These are phyloP conservation scores for Gracilaria gracilis DNA, from an alignment of 23 red algal species.

Conservation along the genomic window DNA sequence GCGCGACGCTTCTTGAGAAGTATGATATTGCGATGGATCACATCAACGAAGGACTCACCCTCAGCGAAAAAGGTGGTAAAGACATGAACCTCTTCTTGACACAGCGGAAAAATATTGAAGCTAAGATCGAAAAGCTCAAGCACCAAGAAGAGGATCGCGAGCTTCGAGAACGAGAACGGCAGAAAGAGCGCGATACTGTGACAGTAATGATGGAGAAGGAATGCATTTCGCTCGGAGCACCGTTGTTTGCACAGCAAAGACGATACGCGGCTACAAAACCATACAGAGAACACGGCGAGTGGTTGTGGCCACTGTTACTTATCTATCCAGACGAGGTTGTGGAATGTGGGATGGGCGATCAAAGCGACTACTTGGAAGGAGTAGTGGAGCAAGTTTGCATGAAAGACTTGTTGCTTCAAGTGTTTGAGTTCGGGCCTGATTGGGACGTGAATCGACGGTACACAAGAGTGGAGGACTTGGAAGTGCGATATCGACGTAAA, in stretches of 20 bases:
- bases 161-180: slow-evolving; percentile 11
- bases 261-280: slow-evolving; percentile 45
- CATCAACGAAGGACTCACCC: slow-evolving; percentile 28
- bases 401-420: slow-evolving; percentile 22
- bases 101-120: slow-evolving; percentile 14
- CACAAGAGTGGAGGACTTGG: slow-evolving; percentile 16
- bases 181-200: slow-evolving; percentile 30
- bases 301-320: slow-evolving; percentile 51
- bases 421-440: slow-evolving; percentile 41
- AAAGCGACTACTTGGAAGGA: slow-evolving; percentile 63
- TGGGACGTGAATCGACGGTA: slow-evolving; percentile 65
- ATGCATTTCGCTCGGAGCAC: slow-evolving; percentile 11
- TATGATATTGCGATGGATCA: slow-evolving; percentile 12
- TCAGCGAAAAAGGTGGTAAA: slow-evolving; percentile 15
- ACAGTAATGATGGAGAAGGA: slow-evolving; percentile 32
- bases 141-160: slow-evolving; percentile 19
- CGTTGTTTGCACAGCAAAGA: slow-evolving; percentile 53
- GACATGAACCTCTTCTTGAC: slow-evolving; percentile 13
- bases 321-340: slow-evolving; percentile 55
- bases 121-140: slow-evolving; percentile 2
- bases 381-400: slow-evolving; percentile 44
- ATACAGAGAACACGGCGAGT: slow-evolving; percentile 32
- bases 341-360: slow-evolving; percentile 39
- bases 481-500: slow-evolving; percentile 26
- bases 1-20: slow-evolving; percentile 37